Percentiles rank a stretch among this genome's conserved stretches.
phyloP scores from a whole-genome alignment of 192 early-diverging fungal genomes.

The Entophlyctis luteolus region DNA sequence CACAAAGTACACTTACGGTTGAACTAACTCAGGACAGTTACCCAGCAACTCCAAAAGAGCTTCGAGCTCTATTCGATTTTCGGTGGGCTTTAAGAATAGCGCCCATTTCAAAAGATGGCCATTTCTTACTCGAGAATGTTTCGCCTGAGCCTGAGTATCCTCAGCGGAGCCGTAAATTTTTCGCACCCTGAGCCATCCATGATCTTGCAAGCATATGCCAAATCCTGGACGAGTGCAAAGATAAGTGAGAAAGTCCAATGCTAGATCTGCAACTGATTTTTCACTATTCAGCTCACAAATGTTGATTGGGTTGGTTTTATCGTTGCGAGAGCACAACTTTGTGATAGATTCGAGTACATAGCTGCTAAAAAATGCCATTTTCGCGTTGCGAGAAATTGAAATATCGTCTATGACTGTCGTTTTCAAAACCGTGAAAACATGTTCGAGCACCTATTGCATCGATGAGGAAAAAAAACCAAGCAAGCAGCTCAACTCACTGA shows the following conservation, averaged over 20 bases:
- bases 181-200: conserved; percentile 67
- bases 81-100: conserved; percentile 54
- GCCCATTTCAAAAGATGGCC: conserved; percentile 47
- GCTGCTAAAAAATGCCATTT: conserved; percentile 68
- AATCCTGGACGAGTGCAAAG: conserved; percentile 67
- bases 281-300: neutral
- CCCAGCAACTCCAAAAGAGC: conserved; percentile 60
- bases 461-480: neutral
- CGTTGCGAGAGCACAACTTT: conserved; percentile 51
- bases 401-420: conserved; percentile 65
- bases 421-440: conserved; percentile 53
- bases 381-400: conserved; percentile 49
- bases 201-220: conserved; percentile 71
- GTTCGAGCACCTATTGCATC: conserved; percentile 45
- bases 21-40: conserved; percentile 71
- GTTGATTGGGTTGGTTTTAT: conserved; percentile 22
- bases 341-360: conserved; percentile 64
- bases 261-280: conserved; percentile 52
- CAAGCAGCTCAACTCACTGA: conserved; percentile 38
- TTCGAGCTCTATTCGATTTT: conserved; percentile 63
- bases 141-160: neutral
- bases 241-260: conserved; percentile 69
- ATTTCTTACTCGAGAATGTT: conserved; percentile 8
- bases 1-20: conserved; percentile 48
- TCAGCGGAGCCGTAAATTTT: conserved; percentile 6